Percentiles rank a stretch among this genome's conserved stretches.
Conservation (phyloP, 2,329 filamentous ascomycete species). For the Fusarium goolgardi region DNA sequence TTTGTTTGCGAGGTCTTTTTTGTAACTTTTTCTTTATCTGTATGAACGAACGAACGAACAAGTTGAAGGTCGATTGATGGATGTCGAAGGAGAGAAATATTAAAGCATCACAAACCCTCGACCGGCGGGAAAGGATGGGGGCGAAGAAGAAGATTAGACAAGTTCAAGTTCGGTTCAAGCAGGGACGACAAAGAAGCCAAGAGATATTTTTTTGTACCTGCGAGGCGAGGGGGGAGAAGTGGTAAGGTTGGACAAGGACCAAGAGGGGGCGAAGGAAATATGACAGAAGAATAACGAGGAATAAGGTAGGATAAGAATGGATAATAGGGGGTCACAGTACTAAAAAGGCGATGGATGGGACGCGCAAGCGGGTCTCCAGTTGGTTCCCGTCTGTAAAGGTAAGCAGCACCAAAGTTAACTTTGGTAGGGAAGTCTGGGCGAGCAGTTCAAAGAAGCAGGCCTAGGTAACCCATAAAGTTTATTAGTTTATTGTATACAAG, state of each 20-base stretch:
- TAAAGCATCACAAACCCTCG: constrained; percentile 33
- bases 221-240: constrained; percentile 8
- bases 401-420: not conserved
- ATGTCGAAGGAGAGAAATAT: constrained; percentile 23
- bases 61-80: constrained; percentile 12
- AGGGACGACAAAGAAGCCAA: constrained; percentile 16
- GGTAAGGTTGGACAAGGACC: constrained; percentile 13
- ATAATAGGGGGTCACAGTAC: constrained; percentile 22
- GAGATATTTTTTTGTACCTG: constrained; percentile 14
- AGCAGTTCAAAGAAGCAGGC: not conserved
- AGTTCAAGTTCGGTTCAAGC: not conserved
- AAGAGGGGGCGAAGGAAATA: constrained; percentile 10
- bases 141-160: not conserved
- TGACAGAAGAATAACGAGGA: constrained; percentile 18
- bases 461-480: constrained; percentile 6
- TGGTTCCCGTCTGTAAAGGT: not conserved
- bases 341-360: constrained; percentile 3
- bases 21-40: not conserved
- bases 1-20: constrained; percentile 9
- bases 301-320: constrained; percentile 14
- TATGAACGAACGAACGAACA: constrained; percentile 9
- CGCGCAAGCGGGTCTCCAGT: constrained; percentile 28
- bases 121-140: constrained; percentile 28
- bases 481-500: constrained; percentile 4
- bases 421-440: not conserved